A percentile compares a stretch with the other conserved stretches of the same genome.
phyloP scores from a whole-genome alignment of 2,329 filamentous ascomycete species.

The Xylariaceae sp. region DNA sequence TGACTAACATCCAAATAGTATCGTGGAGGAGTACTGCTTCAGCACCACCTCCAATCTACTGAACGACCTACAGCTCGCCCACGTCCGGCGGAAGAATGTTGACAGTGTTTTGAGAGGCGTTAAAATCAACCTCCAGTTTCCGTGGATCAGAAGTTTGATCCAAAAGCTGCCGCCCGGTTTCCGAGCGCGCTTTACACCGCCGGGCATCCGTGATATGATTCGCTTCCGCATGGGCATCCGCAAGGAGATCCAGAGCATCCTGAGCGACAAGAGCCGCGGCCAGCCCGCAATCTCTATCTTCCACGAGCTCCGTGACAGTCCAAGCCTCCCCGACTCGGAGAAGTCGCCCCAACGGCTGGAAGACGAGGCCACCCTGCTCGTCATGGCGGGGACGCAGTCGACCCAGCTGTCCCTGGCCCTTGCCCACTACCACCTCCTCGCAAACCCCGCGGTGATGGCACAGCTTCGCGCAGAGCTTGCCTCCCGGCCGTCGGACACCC shows the following conservation, averaged over 20 bases:
- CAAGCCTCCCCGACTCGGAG: slow-evolving; percentile 25
- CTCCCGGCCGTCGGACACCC: slow-evolving; percentile 8
- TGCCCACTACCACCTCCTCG: slow-evolving; percentile 28
- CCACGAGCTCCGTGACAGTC: slow-evolving; percentile 24
- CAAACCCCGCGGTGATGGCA: slow-evolving; percentile 20
- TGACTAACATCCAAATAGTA: too few relatives aligned
- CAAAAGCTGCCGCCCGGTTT: not conserved
- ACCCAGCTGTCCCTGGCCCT: slow-evolving; percentile 26
- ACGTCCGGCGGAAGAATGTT: too few relatives aligned
- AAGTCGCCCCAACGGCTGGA: slow-evolving; percentile 24
- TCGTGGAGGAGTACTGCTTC: too few relatives aligned
- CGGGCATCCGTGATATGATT: slow-evolving; percentile 3
- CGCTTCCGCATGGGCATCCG: slow-evolving; percentile 3
- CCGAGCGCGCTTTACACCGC: not conserved
- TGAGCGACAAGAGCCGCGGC: slow-evolving; percentile 3
- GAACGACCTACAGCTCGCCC: too few relatives aligned
- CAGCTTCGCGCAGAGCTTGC: slow-evolving; percentile 28
- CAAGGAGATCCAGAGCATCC: slow-evolving; percentile 5
- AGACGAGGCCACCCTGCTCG: slow-evolving; percentile 24
- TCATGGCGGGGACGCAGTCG: slow-evolving; percentile 31
- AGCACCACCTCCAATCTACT: too few relatives aligned
- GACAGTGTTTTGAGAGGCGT: too few relatives aligned
- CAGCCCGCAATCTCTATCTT: slow-evolving; percentile 9
- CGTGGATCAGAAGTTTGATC: too few relatives aligned
- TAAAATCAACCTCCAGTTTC: too few relatives aligned